These are phyloP conservation scores for Calonectria montana DNA, from an alignment of 2,329 filamentous ascomycete genomes.

Conservation along the genomic window DNA sequence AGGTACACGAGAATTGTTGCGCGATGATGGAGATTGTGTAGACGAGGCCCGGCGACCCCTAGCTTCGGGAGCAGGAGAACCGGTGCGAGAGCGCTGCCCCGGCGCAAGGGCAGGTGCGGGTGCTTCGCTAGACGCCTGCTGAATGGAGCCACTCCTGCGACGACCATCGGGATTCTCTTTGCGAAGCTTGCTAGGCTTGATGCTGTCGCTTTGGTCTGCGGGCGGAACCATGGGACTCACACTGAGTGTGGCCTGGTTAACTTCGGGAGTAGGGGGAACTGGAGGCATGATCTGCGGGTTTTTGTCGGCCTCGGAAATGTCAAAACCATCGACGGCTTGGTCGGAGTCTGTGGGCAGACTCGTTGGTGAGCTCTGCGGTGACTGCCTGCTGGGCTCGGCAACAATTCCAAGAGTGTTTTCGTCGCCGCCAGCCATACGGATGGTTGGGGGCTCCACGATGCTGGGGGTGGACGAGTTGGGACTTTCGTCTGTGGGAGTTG, in stretches of 20 bases:
- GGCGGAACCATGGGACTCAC: constrained; percentile 28
- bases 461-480: constrained; percentile 38
- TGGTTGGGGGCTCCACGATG: constrained; percentile 33
- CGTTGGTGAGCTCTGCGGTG: constrained; percentile 28
- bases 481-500: constrained; percentile 41
- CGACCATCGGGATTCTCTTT: constrained; percentile 45
- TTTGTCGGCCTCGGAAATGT: constrained; percentile 31
- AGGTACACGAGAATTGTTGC: constrained; percentile 48
- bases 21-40: constrained; percentile 53
- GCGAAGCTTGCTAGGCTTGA: constrained; percentile 44
- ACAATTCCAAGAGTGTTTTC: constrained; percentile 32
- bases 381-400: constrained; percentile 18
- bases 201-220: constrained; percentile 30
- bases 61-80: constrained; percentile 50
- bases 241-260: constrained; percentile 35
- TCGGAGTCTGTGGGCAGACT: constrained; percentile 25
- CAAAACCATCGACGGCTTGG: constrained; percentile 31
- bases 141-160: constrained; percentile 49
- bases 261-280: constrained; percentile 45
- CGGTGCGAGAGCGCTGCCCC: constrained; percentile 40
- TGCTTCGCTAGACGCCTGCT: constrained; percentile 35
- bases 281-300: constrained; percentile 45
- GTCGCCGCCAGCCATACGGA: constrained; percentile 34
- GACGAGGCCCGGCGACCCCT: constrained; percentile 60
- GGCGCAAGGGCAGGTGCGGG: constrained; percentile 27